A percentile compares a stretch with the other conserved stretches of the same genome.
These are phyloP conservation scores for Fistulinella prunicolor DNA, from an alignment of 768 basidiomycete genomes.

Conservation along the genomic window DNA sequence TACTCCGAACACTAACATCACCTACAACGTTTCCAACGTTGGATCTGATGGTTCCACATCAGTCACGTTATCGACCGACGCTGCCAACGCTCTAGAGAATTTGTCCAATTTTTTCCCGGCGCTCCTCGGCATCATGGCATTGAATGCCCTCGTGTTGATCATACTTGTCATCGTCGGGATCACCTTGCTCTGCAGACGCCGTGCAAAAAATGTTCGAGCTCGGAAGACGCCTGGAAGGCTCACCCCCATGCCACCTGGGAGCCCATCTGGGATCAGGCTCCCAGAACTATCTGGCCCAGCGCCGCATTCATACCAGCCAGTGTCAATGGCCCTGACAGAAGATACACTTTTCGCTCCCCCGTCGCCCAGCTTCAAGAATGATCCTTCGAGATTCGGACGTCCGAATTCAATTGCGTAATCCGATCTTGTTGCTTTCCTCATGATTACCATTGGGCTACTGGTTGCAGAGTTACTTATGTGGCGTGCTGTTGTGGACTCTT, in stretches of 20 bases:
- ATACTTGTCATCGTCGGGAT: constrained; percentile 53
- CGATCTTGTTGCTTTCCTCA: constrained; percentile 1
- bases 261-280: constrained; percentile 28
- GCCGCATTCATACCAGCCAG: constrained; percentile 65
- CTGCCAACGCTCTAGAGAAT: constrained; percentile 56
- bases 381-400: constrained; percentile 29
- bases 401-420: constrained; percentile 42
- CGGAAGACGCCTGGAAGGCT: constrained; percentile 43
- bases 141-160: constrained; percentile 72
- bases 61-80: constrained; percentile 56
- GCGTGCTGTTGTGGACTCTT: constrained; percentile 8
- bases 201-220: constrained; percentile 34
- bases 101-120: constrained; percentile 67
- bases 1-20: constrained; percentile 60
- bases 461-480: constrained; percentile 1
- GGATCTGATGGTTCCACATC: constrained; percentile 43
- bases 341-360: constrained; percentile 53
- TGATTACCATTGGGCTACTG: constrained; percentile 4
- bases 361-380: constrained; percentile 52
- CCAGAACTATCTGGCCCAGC: constrained; percentile 37
- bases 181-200: constrained; percentile 51
- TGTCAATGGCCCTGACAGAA: constrained; percentile 51
- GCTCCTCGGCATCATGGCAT: constrained; percentile 70
- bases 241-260: constrained; percentile 58
- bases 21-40: constrained; percentile 52